A percentile compares a stretch with the other conserved stretches of the same genome.
These are phyloP conservation scores for Boletellus deceptivus DNA, from an alignment of 1,284 basidiomycete species.

Conservation along the genomic window DNA sequence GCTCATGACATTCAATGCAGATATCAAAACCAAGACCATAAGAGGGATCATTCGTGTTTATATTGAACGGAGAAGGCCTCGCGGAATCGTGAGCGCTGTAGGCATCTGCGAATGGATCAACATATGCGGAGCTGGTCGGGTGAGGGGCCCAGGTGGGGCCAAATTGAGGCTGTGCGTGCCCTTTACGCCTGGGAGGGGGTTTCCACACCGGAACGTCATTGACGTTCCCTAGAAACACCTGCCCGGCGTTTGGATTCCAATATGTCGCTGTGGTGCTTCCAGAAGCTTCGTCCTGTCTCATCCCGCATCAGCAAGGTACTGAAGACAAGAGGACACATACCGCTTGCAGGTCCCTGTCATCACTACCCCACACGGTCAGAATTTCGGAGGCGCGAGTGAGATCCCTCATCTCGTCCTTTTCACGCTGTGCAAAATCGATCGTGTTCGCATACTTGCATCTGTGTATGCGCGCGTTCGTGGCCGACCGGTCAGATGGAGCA, in stretches of 20 bases:
- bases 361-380: constrained; percentile 39
- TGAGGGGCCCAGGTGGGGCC: constrained; percentile 3
- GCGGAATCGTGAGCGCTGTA: constrained; percentile 11
- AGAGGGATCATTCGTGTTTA: constrained; percentile 55
- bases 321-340: constrained; percentile 9
- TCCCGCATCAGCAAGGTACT: background rate
- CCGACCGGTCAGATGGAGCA: background rate
- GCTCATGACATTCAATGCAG: constrained; percentile 84
- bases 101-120: constrained; percentile 17
- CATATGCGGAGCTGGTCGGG: constrained; percentile 5
- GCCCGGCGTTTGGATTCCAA: constrained; percentile 56
- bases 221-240: constrained; percentile 76
- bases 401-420: constrained; percentile 88
- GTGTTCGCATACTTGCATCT: constrained; percentile 47
- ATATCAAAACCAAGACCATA: constrained; percentile 70
- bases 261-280: constrained; percentile 41
- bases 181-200: constrained; percentile 20
- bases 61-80: constrained; percentile 51
- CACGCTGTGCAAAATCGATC: constrained; percentile 72
- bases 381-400: constrained; percentile 86
- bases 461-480: constrained; percentile 20
- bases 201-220: constrained; percentile 64
- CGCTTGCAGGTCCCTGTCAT: constrained; percentile 12
- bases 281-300: constrained; percentile 23
- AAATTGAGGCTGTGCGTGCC: background rate